Evolutionary conservation across 1,284 basidiomycete species (phyloP).

Genomic region (Fomitopsis schrenkii): DNA sequence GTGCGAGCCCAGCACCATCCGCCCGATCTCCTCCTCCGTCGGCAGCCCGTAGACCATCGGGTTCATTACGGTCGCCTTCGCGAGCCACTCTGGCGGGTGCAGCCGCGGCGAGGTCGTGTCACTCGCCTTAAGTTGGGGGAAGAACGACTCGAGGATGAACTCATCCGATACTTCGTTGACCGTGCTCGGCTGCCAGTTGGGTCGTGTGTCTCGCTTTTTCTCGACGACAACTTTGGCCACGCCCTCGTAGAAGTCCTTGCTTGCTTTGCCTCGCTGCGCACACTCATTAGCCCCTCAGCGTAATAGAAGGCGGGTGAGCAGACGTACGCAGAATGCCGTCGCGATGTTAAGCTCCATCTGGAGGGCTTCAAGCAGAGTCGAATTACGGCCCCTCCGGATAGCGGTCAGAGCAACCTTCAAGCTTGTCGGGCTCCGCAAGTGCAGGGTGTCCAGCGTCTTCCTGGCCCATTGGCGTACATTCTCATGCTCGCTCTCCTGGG

Average conservation of each 20-base stretch:
- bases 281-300: neutral
- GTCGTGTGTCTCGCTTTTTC: neutral
- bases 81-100: conserved; percentile 36
- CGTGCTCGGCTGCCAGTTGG: conserved; percentile 38
- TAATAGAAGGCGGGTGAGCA: conserved; percentile 5
- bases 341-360: conserved; percentile 82
- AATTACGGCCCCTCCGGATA: conserved; percentile 63
- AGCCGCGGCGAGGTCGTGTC: conserved; percentile 41
- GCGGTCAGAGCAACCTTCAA: conserved; percentile 82
- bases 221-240: conserved; percentile 66
- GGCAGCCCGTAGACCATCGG: conserved; percentile 62
- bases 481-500: conserved; percentile 36
- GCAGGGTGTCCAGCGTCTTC: conserved; percentile 59
- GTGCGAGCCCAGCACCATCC: conserved; percentile 57
- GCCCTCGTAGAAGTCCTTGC: conserved; percentile 79
- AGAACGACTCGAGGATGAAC: conserved; percentile 57
- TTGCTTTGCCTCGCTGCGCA: conserved; percentile 53
- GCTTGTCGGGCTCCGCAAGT: conserved; percentile 83
- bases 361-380: conserved; percentile 65
- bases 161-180: conserved; percentile 52
- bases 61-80: conserved; percentile 26
- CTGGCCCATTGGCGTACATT: conserved; percentile 70
- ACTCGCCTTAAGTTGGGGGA: conserved; percentile 37
- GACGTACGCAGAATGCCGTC: conserved; percentile 76
- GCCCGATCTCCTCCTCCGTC: conserved; percentile 61